Evolutionary conservation across 306 rosid genomes (phyloP).

Genomic region (Dalbergia cochinchinensis): DNA sequence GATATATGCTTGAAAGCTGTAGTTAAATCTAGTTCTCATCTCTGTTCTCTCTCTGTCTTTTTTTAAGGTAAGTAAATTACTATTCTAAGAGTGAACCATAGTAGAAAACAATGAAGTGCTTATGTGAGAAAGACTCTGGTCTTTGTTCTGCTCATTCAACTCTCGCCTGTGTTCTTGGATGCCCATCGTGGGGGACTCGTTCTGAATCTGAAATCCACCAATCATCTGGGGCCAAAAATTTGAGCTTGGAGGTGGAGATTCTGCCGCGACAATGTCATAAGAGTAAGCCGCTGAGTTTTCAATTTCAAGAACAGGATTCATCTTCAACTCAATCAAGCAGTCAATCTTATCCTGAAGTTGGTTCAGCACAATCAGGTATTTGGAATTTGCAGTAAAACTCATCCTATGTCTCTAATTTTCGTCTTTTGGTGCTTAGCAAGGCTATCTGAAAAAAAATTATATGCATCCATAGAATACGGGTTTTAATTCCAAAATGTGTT

Average conservation of each 20-base stretch:
- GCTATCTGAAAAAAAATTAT: not conserved
- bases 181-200: conserved; percentile 44
- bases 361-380: conserved; percentile 60
- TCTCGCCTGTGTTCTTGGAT: conserved; percentile 39
- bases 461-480: not conserved
- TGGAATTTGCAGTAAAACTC: conserved; percentile 9
- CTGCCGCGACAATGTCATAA: conserved; percentile 56
- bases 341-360: conserved; percentile 58
- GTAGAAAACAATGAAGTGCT: conserved; percentile 53
- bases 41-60: not conserved
- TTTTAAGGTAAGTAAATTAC: conserved; percentile 43
- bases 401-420: not conserved
- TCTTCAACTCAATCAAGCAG: conserved; percentile 69
- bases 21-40: conserved; percentile 39
- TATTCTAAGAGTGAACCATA: conserved; percentile 34
- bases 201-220: conserved; percentile 52
- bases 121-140: conserved; percentile 48
- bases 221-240: conserved; percentile 54
- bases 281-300: conserved; percentile 58
- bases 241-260: conserved; percentile 61
- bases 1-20: conserved; percentile 26
- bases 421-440: conserved; percentile 2
- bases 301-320: conserved; percentile 66
- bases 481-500: conserved; percentile 11
- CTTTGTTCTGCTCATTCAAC: conserved; percentile 44